Conservation (phyloP, 495 filamentous ascomycete species). For the Penicillium cinerascens region DNA sequence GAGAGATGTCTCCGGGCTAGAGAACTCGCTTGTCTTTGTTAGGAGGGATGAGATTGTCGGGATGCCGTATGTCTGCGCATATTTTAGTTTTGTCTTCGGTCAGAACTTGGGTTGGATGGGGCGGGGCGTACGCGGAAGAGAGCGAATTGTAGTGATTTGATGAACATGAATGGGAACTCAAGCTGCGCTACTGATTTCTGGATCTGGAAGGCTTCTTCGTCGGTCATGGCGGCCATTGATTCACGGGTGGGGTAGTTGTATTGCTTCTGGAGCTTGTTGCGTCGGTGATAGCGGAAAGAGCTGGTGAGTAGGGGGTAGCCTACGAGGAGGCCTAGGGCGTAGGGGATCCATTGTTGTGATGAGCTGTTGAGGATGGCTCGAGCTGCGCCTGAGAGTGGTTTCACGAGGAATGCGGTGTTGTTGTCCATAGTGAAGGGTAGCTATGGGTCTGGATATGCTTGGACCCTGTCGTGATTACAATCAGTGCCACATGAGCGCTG, state of each 20-base stretch:
- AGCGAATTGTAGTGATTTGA: slow-evolving; percentile 59
- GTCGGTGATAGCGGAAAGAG: slow-evolving; percentile 47
- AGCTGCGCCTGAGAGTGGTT: slow-evolving; percentile 1
- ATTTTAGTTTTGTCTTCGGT: neutral
- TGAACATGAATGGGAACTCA: slow-evolving; percentile 57
- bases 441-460: too few species aligned
- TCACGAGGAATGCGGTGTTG: neutral
- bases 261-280: slow-evolving; percentile 41
- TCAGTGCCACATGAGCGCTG: neutral
- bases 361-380: slow-evolving; percentile 10
- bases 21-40: slow-evolving; percentile 56
- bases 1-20: slow-evolving; percentile 44
- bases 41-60: slow-evolving; percentile 58
- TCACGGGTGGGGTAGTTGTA: slow-evolving; percentile 52
- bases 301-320: slow-evolving; percentile 32
- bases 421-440: slow-evolving; percentile 13
- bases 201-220: slow-evolving; percentile 56
- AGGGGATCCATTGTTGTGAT: slow-evolving; percentile 23
- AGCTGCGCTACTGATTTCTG: slow-evolving; percentile 43
- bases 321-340: slow-evolving; percentile 18
- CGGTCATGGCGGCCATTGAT: slow-evolving; percentile 59
- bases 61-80: slow-evolving; percentile 59
- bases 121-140: slow-evolving; percentile 51
- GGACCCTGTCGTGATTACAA: neutral
- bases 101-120: neutral